Evolutionary conservation across 75 land plant genomes (phyloP).

Genomic region (Picea sitchensis): DNA sequence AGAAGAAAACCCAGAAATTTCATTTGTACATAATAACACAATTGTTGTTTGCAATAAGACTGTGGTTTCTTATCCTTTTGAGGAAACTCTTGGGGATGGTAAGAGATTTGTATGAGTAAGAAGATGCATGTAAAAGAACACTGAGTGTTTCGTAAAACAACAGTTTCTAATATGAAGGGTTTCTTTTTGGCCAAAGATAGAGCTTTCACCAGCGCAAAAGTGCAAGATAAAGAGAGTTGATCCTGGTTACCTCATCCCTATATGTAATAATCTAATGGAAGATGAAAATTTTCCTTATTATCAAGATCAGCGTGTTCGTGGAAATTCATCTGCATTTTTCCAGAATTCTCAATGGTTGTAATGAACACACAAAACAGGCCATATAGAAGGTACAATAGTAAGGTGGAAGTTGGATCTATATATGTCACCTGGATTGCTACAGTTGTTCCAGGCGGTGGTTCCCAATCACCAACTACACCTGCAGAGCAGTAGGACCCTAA

Average conservation of each 20-base stretch:
- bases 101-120: too few relatives aligned
- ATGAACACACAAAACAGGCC: constrained; percentile 54
- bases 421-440: constrained; percentile 74
- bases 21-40: too few relatives aligned
- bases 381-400: constrained; percentile 52
- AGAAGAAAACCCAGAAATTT: too few relatives aligned
- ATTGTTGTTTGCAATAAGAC: too few relatives aligned
- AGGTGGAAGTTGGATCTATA: constrained; percentile 66
- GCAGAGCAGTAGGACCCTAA: constrained; percentile 54
- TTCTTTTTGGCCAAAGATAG: too few relatives aligned
- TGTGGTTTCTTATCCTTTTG: too few relatives aligned
- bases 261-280: constrained; percentile 44
- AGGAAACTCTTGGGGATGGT: too few relatives aligned
- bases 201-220: constrained; percentile 6
- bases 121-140: too few relatives aligned
- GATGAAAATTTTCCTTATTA: constrained; percentile 64
- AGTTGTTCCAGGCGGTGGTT: constrained; percentile 11
- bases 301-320: constrained; percentile 70
- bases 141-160: too few relatives aligned
- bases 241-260: constrained; percentile 46
- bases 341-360: constrained; percentile 62
- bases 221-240: constrained; percentile 51
- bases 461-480: constrained; percentile 28
- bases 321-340: constrained; percentile 30
- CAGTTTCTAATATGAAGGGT: too few relatives aligned